These are phyloP conservation scores for Colletotrichum sp. DNA, from an alignment of 2,329 filamentous ascomycete species.

Conservation along the genomic window DNA sequence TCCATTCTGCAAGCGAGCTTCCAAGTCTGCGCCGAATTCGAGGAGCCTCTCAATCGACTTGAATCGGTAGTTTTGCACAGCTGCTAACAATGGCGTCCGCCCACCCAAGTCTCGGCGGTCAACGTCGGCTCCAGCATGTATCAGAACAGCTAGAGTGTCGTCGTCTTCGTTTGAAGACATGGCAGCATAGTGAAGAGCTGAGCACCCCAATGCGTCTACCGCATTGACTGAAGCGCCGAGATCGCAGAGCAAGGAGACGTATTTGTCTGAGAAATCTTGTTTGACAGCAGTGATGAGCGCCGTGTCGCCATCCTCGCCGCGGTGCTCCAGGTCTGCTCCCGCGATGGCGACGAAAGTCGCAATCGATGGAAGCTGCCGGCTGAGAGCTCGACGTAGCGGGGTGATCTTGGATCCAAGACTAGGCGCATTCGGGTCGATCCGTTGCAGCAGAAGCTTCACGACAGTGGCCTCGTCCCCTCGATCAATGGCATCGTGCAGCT, in stretches of 20 bases:
- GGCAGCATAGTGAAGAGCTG: constrained; percentile 28
- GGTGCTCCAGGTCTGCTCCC: constrained; percentile 25
- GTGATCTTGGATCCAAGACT: constrained; percentile 15
- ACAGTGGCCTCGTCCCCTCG: constrained; percentile 23
- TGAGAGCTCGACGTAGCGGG: constrained; percentile 26
- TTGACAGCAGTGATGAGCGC: constrained; percentile 24
- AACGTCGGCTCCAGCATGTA: constrained; percentile 24
- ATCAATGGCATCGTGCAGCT: constrained; percentile 29
- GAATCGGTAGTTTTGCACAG: constrained; percentile 21
- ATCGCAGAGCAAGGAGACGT: constrained; percentile 26
- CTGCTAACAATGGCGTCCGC: constrained; percentile 25
- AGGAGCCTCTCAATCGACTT: constrained; percentile 20
- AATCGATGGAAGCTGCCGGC: constrained; percentile 21
- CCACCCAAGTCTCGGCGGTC: constrained; percentile 21
- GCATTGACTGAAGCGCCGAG: constrained; percentile 26
- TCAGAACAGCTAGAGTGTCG: constrained; percentile 24
- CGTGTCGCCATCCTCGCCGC: constrained; percentile 20
- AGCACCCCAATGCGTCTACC: constrained; percentile 23
- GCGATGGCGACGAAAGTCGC: constrained; percentile 25
- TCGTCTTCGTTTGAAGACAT: constrained; percentile 21
- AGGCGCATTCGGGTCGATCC: constrained; percentile 24
- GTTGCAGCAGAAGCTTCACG: constrained; percentile 24
- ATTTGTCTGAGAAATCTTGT: constrained; percentile 24
- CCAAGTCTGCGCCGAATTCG: constrained; percentile 27
- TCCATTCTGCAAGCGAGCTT: constrained; percentile 20